Evolutionary conservation across 2,329 filamentous ascomycete species (phyloP).

Genomic region (Lecanicillium sp.): DNA sequence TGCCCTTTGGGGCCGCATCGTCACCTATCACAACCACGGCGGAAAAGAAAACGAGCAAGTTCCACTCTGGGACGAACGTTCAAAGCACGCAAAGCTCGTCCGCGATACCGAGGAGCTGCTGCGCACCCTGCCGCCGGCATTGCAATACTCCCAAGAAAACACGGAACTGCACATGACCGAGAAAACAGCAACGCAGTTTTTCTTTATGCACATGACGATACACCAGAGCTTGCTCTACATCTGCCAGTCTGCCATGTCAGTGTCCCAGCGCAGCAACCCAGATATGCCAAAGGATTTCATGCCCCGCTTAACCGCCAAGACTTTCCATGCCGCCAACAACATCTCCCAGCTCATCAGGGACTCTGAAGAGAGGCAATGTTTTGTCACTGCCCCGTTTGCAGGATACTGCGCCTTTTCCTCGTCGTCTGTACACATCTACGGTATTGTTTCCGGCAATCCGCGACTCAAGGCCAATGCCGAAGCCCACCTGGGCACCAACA

Average conservation of each 20-base stretch:
- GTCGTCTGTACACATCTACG: slow-evolving; percentile 89
- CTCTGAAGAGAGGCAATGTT: slow-evolving; percentile 59
- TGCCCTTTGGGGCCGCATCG: slow-evolving; percentile 82
- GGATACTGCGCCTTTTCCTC: slow-evolving; percentile 93
- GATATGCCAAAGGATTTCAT: slow-evolving; percentile 75
- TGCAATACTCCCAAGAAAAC: slow-evolving; percentile 77
- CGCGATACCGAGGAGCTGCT: slow-evolving; percentile 66
- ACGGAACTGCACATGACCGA: slow-evolving; percentile 78
- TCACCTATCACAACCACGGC: slow-evolving; percentile 85
- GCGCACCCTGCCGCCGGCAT: slow-evolving; percentile 58
- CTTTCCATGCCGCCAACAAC: slow-evolving; percentile 76
- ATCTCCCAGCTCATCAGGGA: slow-evolving; percentile 82
- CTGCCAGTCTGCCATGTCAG: slow-evolving; percentile 75
- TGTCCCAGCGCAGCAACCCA: slow-evolving; percentile 56
- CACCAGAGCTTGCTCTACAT: slow-evolving; percentile 89
- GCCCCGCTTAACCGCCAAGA: slow-evolving; percentile 65
- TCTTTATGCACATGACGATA: slow-evolving; percentile 84
- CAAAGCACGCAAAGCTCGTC: slow-evolving; percentile 65
- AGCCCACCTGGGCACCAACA: slow-evolving; percentile 77
- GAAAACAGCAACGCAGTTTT: slow-evolving; percentile 81
- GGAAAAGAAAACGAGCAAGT: slow-evolving; percentile 72
- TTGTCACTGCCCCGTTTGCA: slow-evolving; percentile 83
- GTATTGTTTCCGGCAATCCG: slow-evolving; percentile 80
- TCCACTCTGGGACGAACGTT: slow-evolving; percentile 78
- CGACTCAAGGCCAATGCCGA: slow-evolving; percentile 72